Base-by-base conservation (phyloP, 345 rosid genomes). In the Sonneratia caseolaris region DNA sequence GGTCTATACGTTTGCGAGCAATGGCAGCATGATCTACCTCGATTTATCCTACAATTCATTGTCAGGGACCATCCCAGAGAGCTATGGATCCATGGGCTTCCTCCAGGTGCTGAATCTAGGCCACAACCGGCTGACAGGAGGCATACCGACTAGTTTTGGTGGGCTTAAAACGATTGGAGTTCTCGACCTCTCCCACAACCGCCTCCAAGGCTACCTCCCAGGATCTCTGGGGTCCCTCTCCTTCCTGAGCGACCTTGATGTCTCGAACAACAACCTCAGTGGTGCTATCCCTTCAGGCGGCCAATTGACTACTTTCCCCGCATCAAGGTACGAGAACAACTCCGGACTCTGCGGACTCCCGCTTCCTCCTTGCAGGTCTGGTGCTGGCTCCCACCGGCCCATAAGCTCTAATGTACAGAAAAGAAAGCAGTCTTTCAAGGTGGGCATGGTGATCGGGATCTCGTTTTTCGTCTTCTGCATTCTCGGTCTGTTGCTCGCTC, bases 301-400 rank as follows among this genome's bases (percentile, higher is more conserved):
- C 75, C 99, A 94, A 81, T 86, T 94, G 19, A 92, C 93, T 49
- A 94, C 99, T 15, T 92, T 94, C 79, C 97, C 92, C 0, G 74
- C 89, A 12, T 61, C 99, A 36, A 84, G 89, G 79, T 94, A 88
- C 37, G 95, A 87, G 70, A 94, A 94, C 78, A 94, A 94, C 83
- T 86, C 99, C 22, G 99, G 92, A 10, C 93, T 94, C 43, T 94
- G 99, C 37, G 99, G 99, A n/a, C 79, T 94, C 32, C 99, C 99
- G 18, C 77, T 94, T 79, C 76, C 75, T 16, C 85, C 85, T 9
- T 94, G 99, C 76, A 82, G 81, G 72, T 81, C 88, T 22, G 75
- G 83, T 40, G 27, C 56, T 7, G 59, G 71, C 15, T 55, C 74
- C 13, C 73, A 11, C 10, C 43, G 76, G 68, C 76, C 69, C 42